Percentiles rank a stretch among this genome's conserved stretches.
These are phyloP conservation scores for Circinella minor DNA, from an alignment of 371 early-diverging fungal species.

Conservation along the genomic window DNA sequence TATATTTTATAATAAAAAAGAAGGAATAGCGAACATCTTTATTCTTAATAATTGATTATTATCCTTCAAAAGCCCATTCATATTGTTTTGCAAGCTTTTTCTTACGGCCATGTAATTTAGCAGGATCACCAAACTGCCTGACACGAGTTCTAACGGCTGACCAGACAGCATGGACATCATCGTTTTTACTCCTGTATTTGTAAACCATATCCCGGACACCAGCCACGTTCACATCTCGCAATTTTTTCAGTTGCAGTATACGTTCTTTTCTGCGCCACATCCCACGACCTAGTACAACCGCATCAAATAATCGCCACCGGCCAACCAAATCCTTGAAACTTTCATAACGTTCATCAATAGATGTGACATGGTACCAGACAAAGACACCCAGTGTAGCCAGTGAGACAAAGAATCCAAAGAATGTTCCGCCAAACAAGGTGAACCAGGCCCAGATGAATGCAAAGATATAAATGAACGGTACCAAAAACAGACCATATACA, in stretches of 20 bases:
- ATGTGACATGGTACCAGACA: slow-evolving; percentile 54
- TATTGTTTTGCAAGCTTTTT: slow-evolving; percentile 44
- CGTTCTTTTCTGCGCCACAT: slow-evolving; percentile 53
- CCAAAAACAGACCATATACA: slow-evolving; percentile 42
- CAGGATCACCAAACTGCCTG: slow-evolving; percentile 34
- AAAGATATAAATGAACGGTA: slow-evolving; percentile 46
- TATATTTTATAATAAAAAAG: not conserved
- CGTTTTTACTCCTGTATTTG: slow-evolving; percentile 34
- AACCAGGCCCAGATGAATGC: slow-evolving; percentile 53
- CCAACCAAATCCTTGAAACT: slow-evolving; percentile 51
- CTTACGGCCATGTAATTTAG: slow-evolving; percentile 32
- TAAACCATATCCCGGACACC: slow-evolving; percentile 37
- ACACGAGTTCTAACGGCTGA: slow-evolving; percentile 38
- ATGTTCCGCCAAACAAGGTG: slow-evolving; percentile 41
- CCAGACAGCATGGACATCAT: slow-evolving; percentile 43
- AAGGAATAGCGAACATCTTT: no score
- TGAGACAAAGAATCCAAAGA: slow-evolving; percentile 47
- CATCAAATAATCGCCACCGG: slow-evolving; percentile 57
- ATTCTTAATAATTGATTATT: not conserved
- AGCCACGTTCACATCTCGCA: slow-evolving; percentile 36
- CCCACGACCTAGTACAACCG: slow-evolving; percentile 50
- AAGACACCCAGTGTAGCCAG: slow-evolving; percentile 44
- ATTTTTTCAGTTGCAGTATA: slow-evolving; percentile 41
- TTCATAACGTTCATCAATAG: slow-evolving; percentile 54
- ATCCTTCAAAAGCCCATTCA: slow-evolving; percentile 43